Conservation (phyloP, 73 alveolate genomes). For the Tetrahymena borealis region DNA sequence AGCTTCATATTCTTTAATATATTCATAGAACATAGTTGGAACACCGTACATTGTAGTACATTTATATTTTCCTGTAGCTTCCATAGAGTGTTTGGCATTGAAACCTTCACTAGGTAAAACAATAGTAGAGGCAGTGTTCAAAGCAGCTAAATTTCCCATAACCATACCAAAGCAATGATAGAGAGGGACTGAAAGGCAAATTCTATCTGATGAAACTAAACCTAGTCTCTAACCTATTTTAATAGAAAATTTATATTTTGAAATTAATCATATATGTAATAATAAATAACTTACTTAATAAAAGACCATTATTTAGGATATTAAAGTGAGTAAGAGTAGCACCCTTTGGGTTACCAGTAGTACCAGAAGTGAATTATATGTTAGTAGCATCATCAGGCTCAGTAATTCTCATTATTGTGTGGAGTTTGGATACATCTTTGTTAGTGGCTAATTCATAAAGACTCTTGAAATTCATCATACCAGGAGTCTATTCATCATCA, state of each 20-base stretch:
- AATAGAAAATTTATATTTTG: background rate
- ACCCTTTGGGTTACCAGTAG: constrained; percentile 79
- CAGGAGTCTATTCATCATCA: constrained; percentile 47
- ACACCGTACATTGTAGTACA: constrained; percentile 67
- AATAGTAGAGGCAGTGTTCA: constrained; percentile 61
- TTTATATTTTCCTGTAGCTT: constrained; percentile 45
- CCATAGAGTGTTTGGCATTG: constrained; percentile 48
- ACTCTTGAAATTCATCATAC: constrained; percentile 56
- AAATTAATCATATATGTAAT: background rate
- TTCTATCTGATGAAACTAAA: constrained; percentile 36
- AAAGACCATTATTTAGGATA: constrained; percentile 55
- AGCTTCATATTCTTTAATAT: constrained; percentile 41
- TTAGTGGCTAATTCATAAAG: constrained; percentile 13
- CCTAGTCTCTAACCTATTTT: constrained; percentile 49
- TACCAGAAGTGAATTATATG: constrained; percentile 78
- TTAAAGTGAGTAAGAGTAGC: constrained; percentile 63
- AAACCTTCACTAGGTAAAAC: constrained; percentile 70
- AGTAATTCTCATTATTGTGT: constrained; percentile 7
- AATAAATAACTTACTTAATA: background rate
- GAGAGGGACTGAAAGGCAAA: constrained; percentile 70
- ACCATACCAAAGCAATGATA: constrained; percentile 89
- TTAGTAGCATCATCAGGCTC: constrained; percentile 65
- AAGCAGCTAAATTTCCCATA: constrained; percentile 62
- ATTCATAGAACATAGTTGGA: constrained; percentile 72
- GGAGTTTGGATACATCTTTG: constrained; percentile 28